Base-by-base conservation (phyloP, 768 basidiomycete species). In the Serendipita indica region DNA sequence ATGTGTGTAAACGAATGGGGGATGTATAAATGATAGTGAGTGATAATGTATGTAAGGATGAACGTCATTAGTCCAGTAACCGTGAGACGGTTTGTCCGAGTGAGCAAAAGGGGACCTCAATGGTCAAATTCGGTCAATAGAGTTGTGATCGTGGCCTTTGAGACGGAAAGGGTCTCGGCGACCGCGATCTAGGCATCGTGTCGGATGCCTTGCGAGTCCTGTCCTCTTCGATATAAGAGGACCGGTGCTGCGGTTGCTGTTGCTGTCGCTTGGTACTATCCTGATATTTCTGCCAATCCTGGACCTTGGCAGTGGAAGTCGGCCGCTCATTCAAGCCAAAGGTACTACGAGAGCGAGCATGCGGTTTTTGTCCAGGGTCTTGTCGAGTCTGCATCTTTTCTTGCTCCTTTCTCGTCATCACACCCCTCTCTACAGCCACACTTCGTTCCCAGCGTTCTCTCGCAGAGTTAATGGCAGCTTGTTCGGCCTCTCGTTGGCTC, bases 201-300 rank as follows among this genome's bases (percentile, higher is more conserved):
- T n/a, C n/a, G n/a, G n/a, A n/a, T n/a, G n/a, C n/a, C n/a, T n/a
- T n/a, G n/a, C n/a, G n/a, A n/a, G n/a, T n/a, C n/a, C n/a, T n/a
- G n/a, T n/a, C n/a, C n/a, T n/a, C n/a, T n/a, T n/a, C n/a, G n/a
- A n/a, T n/a, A n/a, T n/a, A n/a, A n/a, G n/a, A n/a, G n/a, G n/a
- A n/a, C n/a, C n/a, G n/a, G n/a, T n/a, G n/a, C n/a, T n/a, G n/a
- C n/a, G n/a, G n/a, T n/a, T n/a, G n/a, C n/a, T n/a, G n/a, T n/a
- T n/a, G n/a, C n/a, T n/a, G n/a, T 43, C 41, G n/a, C 7, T 25
- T 18, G 7, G 41, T 43, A 68, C 67, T 43, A 79, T 79, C 74
- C 67, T 89, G 87, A 64, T 81, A 77, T 62, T 78, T 77, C 69
- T 86, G 82, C 87, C 88, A 89, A 67, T 88, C 87, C 68, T 88